Evolutionary conservation across 129 eudicot species (phyloP).

Genomic region (Cynara cardunculus): DNA sequence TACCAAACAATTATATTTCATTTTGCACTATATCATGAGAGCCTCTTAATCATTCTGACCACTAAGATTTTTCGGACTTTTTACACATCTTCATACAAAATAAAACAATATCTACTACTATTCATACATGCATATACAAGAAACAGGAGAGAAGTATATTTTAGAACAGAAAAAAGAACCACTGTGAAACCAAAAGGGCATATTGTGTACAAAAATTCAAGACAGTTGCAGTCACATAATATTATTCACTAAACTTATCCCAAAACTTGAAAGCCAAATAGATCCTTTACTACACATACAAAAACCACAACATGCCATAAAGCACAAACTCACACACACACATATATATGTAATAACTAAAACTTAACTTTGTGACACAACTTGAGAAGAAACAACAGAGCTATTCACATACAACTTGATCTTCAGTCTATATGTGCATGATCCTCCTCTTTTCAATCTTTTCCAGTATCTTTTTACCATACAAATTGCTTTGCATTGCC

Average conservation of each 20-base stretch:
- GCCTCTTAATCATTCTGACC: too few species aligned
- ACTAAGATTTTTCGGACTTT: too few species aligned
- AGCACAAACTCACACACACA: conserved; percentile 7
- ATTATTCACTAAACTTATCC: conserved; percentile 1
- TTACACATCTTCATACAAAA: background rate
- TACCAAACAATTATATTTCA: too few species aligned
- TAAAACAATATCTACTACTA: background rate
- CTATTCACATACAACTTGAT: conserved; percentile 24
- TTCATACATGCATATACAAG: background rate
- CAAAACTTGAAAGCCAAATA: conserved; percentile 7
- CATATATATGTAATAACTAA: background rate
- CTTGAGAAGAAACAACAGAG: background rate
- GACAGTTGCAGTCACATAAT: background rate
- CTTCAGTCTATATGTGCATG: background rate
- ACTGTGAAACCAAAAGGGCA: background rate
- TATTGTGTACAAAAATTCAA: background rate
- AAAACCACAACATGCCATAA: conserved; percentile 16
- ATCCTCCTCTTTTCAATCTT: conserved; percentile 41
- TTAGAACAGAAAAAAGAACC: too few species aligned
- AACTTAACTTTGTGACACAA: conserved; percentile 4
- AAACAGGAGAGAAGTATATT: background rate
- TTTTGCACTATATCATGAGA: too few species aligned
- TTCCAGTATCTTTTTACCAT: conserved; percentile 57
- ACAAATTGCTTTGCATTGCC: conserved; percentile 48
- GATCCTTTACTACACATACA: conserved; percentile 7